These are phyloP conservation scores for Vaccinium darrowii DNA, from an alignment of 148 eudicot genomes.

Conservation along the genomic window DNA sequence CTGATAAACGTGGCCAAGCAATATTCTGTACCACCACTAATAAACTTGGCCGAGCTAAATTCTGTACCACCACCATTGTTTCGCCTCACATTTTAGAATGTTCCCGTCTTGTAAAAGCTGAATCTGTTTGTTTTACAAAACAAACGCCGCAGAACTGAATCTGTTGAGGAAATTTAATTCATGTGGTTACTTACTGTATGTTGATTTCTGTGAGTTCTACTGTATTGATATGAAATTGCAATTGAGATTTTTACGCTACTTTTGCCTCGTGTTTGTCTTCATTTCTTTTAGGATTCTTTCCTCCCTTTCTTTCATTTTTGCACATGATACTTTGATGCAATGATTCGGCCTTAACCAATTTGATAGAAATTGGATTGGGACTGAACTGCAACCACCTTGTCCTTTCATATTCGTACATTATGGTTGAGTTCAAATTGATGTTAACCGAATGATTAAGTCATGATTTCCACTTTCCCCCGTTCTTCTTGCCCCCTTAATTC, in stretches of 20 bases:
- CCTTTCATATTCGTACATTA: background rate
- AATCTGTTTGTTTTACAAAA: background rate
- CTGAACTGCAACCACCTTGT: background rate
- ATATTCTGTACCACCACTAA: background rate
- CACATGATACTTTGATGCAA: background rate
- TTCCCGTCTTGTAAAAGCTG: background rate
- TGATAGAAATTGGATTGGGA: background rate
- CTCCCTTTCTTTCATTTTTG: background rate
- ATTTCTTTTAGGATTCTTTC: background rate
- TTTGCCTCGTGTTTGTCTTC: background rate
- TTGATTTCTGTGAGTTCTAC: background rate
- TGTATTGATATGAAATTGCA: background rate
- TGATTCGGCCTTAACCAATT: background rate
- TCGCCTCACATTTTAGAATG: background rate
- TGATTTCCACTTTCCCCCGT: background rate
- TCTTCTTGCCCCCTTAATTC: background rate
- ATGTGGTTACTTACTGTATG: background rate
- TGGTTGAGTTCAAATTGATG: background rate
- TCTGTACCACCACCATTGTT: background rate
- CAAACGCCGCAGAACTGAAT: background rate
- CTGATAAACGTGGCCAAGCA: constrained; percentile 2
- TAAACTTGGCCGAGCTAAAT: background rate
- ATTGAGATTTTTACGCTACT: background rate
- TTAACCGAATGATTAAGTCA: background rate
- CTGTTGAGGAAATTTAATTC: background rate